Percentiles rank a stretch among this genome's conserved stretches.
Conservation (phyloP, 1,284 basidiomycete species). For the Prillingera fragicola region DNA sequence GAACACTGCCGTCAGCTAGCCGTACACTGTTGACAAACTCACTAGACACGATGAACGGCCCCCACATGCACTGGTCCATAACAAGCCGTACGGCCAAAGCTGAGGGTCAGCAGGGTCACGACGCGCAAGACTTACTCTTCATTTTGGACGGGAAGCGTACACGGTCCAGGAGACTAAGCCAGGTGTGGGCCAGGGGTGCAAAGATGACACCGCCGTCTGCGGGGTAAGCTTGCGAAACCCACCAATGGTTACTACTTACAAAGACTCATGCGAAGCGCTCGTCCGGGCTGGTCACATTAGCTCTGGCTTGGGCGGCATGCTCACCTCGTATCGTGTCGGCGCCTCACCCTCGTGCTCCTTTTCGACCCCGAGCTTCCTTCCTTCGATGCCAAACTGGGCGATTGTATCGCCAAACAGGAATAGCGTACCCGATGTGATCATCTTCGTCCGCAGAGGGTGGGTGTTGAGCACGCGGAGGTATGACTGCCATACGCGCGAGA, state of each 20-base stretch:
- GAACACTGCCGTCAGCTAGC: slow-evolving; percentile 26
- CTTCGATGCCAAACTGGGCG: not conserved
- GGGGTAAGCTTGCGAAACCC: no score
- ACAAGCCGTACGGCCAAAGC: not conserved
- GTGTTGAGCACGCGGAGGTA: slow-evolving; percentile 6
- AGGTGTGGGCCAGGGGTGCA: slow-evolving; percentile 1
- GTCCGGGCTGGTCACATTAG: not conserved
- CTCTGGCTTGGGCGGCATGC: not conserved
- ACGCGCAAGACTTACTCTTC: not conserved
- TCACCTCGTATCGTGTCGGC: not conserved
- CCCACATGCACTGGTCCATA: not conserved
- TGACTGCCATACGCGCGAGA: slow-evolving; percentile 1
- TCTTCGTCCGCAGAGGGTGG: slow-evolving; percentile 7
- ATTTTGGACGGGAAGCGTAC: not conserved
- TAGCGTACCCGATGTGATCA: not conserved
- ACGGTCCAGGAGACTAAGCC: not conserved
- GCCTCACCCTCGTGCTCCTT: no score
- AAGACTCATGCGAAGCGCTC: not conserved
- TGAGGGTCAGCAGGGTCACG: not conserved
- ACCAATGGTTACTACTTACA: not conserved
- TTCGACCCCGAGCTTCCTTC: no score
- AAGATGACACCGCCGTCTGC: slow-evolving; percentile 1
- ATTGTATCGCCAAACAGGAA: not conserved
- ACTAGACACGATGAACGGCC: not conserved
- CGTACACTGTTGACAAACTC: not conserved